phyloP scores from a whole-genome alignment of 805 yeast genomes.

The Ogataea corticis region DNA sequence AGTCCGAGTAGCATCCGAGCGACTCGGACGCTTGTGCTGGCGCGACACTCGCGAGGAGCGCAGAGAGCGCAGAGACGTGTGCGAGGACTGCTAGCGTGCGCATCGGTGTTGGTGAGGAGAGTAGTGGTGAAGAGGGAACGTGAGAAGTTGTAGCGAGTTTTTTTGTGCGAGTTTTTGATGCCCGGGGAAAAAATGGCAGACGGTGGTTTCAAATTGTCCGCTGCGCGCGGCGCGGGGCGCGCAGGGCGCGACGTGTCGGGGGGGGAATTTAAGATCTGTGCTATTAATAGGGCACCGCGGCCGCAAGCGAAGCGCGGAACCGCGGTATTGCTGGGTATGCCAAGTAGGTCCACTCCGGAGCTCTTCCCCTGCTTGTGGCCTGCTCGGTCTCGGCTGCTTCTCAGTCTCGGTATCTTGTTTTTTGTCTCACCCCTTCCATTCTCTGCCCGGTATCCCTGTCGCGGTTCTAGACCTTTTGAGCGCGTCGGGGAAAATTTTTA shows the following conservation, averaged over 20 bases:
- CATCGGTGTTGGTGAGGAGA: neutral
- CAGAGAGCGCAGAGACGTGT: conserved; percentile 3
- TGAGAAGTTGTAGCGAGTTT: neutral
- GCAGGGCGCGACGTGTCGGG: neutral
- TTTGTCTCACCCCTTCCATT: neutral
- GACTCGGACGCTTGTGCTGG: conserved; percentile 8
- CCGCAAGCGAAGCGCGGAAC: too few species aligned
- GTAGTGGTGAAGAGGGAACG: neutral
- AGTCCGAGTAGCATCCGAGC: conserved; percentile 42
- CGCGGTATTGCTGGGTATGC: too few species aligned
- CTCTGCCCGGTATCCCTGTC: neutral
- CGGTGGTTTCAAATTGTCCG: neutral
- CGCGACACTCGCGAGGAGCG: conserved; percentile 4
- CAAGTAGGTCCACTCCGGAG: too few species aligned
- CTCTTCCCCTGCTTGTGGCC: too few species aligned
- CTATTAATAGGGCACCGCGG: neutral
- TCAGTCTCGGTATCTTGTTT: too few species aligned
- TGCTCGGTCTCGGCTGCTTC: too few species aligned
- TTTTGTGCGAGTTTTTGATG: neutral
- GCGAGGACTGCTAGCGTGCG: conserved; percentile 9
- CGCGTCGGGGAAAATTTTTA: neutral
- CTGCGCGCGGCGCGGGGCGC: neutral
- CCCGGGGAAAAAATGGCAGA: too few species aligned
- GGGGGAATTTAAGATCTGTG: too few species aligned
- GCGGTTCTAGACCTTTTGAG: neutral